phyloP scores from a whole-genome alignment of 2,329 filamentous ascomycete species.

The Fusarium verticillioides region DNA sequence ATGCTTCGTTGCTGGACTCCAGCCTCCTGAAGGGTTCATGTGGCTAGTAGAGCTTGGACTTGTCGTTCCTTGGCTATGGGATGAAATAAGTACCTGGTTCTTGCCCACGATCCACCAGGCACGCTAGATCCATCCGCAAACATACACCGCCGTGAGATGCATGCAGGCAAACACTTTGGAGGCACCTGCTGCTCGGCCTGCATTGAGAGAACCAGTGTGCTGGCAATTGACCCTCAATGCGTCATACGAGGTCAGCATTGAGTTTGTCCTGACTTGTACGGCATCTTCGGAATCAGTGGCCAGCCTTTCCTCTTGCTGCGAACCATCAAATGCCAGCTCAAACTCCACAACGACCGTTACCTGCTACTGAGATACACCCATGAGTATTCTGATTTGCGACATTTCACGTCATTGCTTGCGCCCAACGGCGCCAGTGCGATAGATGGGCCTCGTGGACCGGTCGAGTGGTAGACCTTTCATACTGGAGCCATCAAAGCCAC shows the following conservation, averaged over 20 bases:
- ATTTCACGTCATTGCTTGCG: conserved; percentile 32
- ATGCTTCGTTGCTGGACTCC: background rate
- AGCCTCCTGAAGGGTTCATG: conserved; percentile 8
- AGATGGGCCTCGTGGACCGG: conserved; percentile 12
- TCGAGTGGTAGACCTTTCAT: conserved; percentile 4
- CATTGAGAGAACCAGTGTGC: background rate
- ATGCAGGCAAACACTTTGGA: conserved; percentile 11
- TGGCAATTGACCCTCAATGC: conserved; percentile 7
- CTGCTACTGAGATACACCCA: background rate
- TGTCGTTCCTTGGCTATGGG: conserved; percentile 14
- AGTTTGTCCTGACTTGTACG: conserved; percentile 17
- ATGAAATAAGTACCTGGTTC: conserved; percentile 1
- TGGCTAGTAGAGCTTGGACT: conserved; percentile 20
- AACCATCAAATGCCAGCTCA: conserved; percentile 5
- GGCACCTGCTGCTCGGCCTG: conserved; percentile 5
- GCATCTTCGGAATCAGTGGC: conserved; percentile 27
- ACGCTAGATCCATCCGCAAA: conserved; percentile 8
- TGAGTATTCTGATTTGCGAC: background rate
- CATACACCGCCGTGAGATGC: conserved; percentile 32
- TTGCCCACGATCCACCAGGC: conserved; percentile 18
- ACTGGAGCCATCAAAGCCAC: conserved; percentile 3
- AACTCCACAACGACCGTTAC: background rate
- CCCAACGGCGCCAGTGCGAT: conserved; percentile 13
- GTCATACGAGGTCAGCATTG: conserved; percentile 32
- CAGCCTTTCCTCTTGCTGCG: conserved; percentile 4